Evolutionary conservation across 352 stramenopile species (phyloP).

Genomic region (Hyaloperonospora brassicae): DNA sequence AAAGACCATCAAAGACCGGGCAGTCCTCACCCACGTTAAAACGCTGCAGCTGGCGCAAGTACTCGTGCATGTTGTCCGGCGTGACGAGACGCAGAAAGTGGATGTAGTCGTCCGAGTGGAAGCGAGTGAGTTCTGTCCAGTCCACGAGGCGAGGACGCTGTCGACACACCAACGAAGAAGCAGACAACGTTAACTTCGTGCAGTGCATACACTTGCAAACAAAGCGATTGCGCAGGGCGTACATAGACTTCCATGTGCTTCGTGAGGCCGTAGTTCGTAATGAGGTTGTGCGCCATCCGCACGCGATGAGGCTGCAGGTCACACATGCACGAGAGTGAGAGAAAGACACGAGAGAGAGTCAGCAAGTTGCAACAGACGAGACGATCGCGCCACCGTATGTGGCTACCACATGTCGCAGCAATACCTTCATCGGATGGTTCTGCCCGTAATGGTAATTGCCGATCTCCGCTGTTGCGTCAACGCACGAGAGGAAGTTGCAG

Average conservation of each 20-base stretch:
- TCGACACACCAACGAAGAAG: slow-evolving; percentile 14
- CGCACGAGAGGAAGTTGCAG: not conserved
- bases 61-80: slow-evolving; percentile 89
- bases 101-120: slow-evolving; percentile 97
- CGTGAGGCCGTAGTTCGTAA: slow-evolving; percentile 99
- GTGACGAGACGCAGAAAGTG: slow-evolving; percentile 94
- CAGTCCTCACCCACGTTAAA: slow-evolving; percentile 98
- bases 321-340: slow-evolving; percentile 1
- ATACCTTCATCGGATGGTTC: slow-evolving; percentile 86
- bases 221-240: slow-evolving; percentile 28
- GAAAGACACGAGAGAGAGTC: not conserved
- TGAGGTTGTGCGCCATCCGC: slow-evolving; percentile 99
- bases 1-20: slow-evolving; percentile 98
- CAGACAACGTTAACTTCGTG: slow-evolving; percentile 64
- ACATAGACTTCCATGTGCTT: slow-evolving; percentile 98
- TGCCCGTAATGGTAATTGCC: slow-evolving; percentile 99
- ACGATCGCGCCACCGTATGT: not conserved
- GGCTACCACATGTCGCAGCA: not conserved
- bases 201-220: not conserved
- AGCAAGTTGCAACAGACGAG: not conserved
- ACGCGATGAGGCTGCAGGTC: slow-evolving; percentile 92
- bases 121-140: slow-evolving; percentile 92
- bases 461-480: slow-evolving; percentile 83
- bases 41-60: slow-evolving; percentile 58
- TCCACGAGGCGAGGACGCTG: slow-evolving; percentile 74